Evolutionary conservation across 805 yeast species (phyloP).

Genomic region (Sugiyamaella smithiae): DNA sequence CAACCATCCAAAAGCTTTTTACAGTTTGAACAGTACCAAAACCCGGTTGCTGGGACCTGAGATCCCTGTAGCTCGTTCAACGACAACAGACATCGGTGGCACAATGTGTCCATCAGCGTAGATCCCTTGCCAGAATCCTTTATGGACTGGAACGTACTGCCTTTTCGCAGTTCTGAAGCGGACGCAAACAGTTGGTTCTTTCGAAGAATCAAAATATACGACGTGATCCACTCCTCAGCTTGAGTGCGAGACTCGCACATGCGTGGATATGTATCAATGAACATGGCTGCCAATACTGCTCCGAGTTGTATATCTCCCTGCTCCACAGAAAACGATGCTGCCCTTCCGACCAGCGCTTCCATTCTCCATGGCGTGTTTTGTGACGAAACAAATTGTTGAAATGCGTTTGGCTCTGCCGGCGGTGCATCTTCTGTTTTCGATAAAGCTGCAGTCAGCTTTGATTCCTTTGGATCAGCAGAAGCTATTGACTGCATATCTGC

Average conservation of each 20-base stretch:
- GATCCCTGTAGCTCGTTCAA: slow-evolving; percentile 27
- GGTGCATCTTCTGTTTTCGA: background rate
- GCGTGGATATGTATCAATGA: slow-evolving; percentile 42
- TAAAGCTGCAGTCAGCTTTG: slow-evolving; percentile 2
- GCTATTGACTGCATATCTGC: background rate
- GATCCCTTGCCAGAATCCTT: slow-evolving; percentile 31
- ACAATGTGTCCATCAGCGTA: slow-evolving; percentile 48
- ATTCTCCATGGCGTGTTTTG: slow-evolving; percentile 56
- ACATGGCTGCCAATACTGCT: slow-evolving; percentile 54
- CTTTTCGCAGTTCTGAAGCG: slow-evolving; percentile 56
- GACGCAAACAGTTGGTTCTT: slow-evolving; percentile 50
- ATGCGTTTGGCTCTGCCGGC: background rate
- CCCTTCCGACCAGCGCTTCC: slow-evolving; percentile 46
- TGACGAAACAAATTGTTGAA: slow-evolving; percentile 13
- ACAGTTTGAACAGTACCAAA: slow-evolving; percentile 84
- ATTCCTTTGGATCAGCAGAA: background rate
- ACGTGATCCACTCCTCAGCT: slow-evolving; percentile 53
- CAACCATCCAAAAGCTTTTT: slow-evolving; percentile 61
- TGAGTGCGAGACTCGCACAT: slow-evolving; percentile 29
- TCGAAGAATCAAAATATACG: slow-evolving; percentile 54
- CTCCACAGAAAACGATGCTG: slow-evolving; percentile 50
- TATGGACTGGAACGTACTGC: slow-evolving; percentile 34
- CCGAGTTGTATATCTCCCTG: slow-evolving; percentile 67
- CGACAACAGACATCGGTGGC: slow-evolving; percentile 33
- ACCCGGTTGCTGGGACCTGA: slow-evolving; percentile 43